Evolutionary conservation across 1,139 yeast genomes (phyloP), one percentile per base, ranked within the genome.

Genomic region (Spencermartinsiella ligniputridi): DNA sequence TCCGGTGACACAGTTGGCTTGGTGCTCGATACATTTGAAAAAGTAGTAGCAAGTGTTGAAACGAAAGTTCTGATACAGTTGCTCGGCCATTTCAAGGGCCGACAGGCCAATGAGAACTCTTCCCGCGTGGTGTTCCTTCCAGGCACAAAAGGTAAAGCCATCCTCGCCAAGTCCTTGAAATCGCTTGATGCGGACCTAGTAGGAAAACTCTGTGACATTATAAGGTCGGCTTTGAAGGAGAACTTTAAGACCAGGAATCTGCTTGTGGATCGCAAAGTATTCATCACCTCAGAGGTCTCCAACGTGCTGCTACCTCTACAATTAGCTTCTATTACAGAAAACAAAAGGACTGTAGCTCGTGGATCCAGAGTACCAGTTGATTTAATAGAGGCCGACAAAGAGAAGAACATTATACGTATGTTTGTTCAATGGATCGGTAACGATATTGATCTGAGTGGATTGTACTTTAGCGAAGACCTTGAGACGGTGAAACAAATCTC

Each of bases 361-460:
- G 47, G 47, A 17, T 44, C 47, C 9, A 16, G 41, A 5, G 17
- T 44, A 3, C 44, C 47, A 4, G 17, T 44, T n/a, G 44, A 40
- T 19, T 11, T 16, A 8, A 21, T 17, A 8, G 41, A 33, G 4
- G 40, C n/a, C n/a, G 46, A 42, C 29, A 34, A 17, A n/a, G 27
- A 24, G 4, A 45, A 41, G 32, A 22, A 35, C 16, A 38, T 35
- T 20, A n/a, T 45, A 22, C 35, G 48, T 29, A 18, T 42, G 22
- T 45, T 45, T 27, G 36, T 45, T 13, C 45, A 45, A 21, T 45
- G 48, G 48, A 42, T 41, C 21, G 48, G 48, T 8, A 1, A 12
- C 3, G 48, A 45, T 20, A 22, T 37, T 11, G 48, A 45, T 24
- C 19, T 45, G 29, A 39, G 43, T 30, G 48, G 43, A 2, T 13